Percentiles rank a stretch among this genome's conserved stretches.
These are phyloP conservation scores for Sugiyamaella grinbergsii DNA, from an alignment of 1,139 yeast species.

Conservation along the genomic window DNA sequence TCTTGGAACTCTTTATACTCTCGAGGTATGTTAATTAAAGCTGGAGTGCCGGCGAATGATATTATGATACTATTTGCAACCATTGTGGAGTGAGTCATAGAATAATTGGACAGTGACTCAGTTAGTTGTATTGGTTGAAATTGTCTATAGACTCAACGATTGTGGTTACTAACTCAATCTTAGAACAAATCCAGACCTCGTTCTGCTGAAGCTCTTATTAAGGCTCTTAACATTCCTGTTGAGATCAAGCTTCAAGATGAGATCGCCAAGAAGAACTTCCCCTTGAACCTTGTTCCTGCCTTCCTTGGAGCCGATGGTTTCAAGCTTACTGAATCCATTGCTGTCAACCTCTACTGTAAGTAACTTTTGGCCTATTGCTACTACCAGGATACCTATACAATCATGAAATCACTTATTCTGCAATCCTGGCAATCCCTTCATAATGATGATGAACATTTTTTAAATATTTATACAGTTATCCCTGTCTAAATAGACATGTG, in stretches of 20 bases:
- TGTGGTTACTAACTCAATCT: background rate
- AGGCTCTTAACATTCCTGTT: slow-evolving; percentile 72
- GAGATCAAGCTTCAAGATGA: slow-evolving; percentile 51
- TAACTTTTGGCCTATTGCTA: slow-evolving; percentile 21
- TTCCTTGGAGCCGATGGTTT: slow-evolving; percentile 78
- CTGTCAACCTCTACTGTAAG: slow-evolving; percentile 56
- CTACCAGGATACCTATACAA: no score
- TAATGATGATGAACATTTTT: slow-evolving; percentile 58
- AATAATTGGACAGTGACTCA: no score
- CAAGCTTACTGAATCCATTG: slow-evolving; percentile 76
- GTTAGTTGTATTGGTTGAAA: no score
- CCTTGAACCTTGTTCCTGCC: slow-evolving; percentile 74
- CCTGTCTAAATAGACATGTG: slow-evolving; percentile 83
- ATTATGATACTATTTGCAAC: no score
- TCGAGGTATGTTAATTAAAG: slow-evolving; percentile 30
- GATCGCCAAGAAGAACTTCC: slow-evolving; percentile 61
- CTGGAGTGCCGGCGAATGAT: no score
- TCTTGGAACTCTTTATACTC: slow-evolving; percentile 41
- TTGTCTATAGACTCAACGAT: no score
- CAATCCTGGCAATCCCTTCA: no score
- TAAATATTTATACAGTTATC: slow-evolving; percentile 70
- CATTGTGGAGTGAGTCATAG: no score
- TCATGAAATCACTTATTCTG: no score
- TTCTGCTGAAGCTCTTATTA: slow-evolving; percentile 65
- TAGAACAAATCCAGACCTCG: slow-evolving; percentile 38